Evolutionary conservation across 495 filamentous ascomycete species (phyloP).

Genomic region (Xylaria acuta): DNA sequence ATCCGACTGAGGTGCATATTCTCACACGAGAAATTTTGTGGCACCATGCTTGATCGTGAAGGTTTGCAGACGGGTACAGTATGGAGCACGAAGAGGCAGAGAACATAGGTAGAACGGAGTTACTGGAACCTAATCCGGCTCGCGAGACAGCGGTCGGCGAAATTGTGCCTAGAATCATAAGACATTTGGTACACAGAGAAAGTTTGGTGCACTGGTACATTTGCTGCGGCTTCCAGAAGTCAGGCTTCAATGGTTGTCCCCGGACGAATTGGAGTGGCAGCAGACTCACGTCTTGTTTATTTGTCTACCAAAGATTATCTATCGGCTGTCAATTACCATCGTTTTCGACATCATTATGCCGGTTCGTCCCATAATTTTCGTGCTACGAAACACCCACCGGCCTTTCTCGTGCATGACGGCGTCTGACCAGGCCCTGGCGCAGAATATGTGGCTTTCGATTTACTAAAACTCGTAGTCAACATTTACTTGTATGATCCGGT

Average conservation of each 20-base stretch:
- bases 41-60: background rate
- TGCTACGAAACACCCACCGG: background rate
- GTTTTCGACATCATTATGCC: background rate
- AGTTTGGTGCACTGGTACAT: background rate
- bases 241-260: background rate
- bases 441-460: background rate
- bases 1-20: background rate
- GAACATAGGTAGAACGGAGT: background rate
- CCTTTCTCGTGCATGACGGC: background rate
- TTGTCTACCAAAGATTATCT: slow-evolving; percentile 9
- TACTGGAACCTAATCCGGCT: background rate
- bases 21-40: background rate
- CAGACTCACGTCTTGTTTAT: slow-evolving; percentile 24
- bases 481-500: slow-evolving; percentile 2
- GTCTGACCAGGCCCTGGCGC: background rate
- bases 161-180: background rate
- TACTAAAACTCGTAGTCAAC: background rate
- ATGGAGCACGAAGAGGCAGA: background rate
- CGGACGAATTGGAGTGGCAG: background rate
- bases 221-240: background rate
- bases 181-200: background rate
- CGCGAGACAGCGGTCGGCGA: background rate
- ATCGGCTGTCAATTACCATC: background rate
- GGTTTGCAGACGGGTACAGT: background rate
- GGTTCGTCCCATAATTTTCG: background rate